phyloP scores from a whole-genome alignment of 2,329 filamentous ascomycete genomes.

The Amphichorda felina region DNA sequence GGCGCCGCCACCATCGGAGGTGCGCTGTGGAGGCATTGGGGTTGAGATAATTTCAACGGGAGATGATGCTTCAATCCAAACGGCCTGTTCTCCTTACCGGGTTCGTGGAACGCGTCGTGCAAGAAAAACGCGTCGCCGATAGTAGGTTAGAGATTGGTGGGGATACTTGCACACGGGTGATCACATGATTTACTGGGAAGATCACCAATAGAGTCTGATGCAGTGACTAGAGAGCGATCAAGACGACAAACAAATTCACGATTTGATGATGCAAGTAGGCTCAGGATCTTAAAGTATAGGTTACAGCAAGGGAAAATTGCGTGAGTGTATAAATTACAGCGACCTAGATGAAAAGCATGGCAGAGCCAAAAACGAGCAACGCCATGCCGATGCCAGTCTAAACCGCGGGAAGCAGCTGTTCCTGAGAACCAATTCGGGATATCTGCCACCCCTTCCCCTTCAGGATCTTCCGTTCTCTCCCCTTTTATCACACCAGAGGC shows the following conservation, averaged over 20 bases:
- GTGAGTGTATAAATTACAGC: slow-evolving; percentile 53
- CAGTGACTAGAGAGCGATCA: neutral
- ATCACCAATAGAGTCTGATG: too few species aligned
- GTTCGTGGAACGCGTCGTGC: too few species aligned
- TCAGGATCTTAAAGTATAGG: too few species aligned
- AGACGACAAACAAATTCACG: too few species aligned
- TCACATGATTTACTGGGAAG: too few species aligned
- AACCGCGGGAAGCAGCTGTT: slow-evolving; percentile 30
- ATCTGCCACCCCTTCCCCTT: slow-evolving; percentile 27
- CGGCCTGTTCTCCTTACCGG: too few species aligned
- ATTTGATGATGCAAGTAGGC: too few species aligned
- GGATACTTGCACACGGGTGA: too few species aligned
- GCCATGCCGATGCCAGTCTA: slow-evolving; percentile 38
- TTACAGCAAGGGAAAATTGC: slow-evolving; percentile 37
- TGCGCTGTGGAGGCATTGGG: slow-evolving; percentile 30
- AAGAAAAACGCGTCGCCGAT: too few species aligned
- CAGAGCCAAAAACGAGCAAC: slow-evolving; percentile 30
- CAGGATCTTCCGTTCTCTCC: slow-evolving; percentile 34
- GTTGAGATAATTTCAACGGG: too few species aligned
- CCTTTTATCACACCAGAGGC: slow-evolving; percentile 25
- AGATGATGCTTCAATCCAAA: too few species aligned
- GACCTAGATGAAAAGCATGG: slow-evolving; percentile 36
- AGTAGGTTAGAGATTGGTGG: too few species aligned
- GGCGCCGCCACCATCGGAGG: slow-evolving; percentile 13
- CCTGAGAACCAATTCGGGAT: slow-evolving; percentile 24